phyloP scores from a whole-genome alignment of 2,329 filamentous ascomycete species.

The Aspergillus tubingensis region DNA sequence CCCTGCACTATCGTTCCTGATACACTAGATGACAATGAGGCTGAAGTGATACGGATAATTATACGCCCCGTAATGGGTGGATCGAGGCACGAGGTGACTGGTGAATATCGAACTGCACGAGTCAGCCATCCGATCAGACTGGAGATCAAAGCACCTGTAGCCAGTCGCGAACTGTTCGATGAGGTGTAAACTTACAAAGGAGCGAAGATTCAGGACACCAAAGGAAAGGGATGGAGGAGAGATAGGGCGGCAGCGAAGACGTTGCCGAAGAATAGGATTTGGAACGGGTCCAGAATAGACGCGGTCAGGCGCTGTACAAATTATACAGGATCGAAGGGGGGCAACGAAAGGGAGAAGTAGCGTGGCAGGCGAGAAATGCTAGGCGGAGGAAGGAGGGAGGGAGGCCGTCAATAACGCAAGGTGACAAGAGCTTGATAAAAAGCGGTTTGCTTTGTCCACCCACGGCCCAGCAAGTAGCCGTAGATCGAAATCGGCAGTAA shows the following conservation, averaged over 20 bases:
- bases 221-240: slow-evolving; percentile 16
- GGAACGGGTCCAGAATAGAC: slow-evolving; percentile 24
- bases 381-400: slow-evolving; percentile 17
- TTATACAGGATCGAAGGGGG: slow-evolving; percentile 32
- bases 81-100: slow-evolving; percentile 34
- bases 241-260: slow-evolving; percentile 17
- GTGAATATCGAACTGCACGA: slow-evolving; percentile 30
- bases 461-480: slow-evolving; percentile 28
- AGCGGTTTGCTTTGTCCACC: slow-evolving; percentile 39
- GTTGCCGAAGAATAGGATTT: slow-evolving; percentile 15
- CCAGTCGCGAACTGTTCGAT: slow-evolving; percentile 8
- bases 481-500: slow-evolving; percentile 28
- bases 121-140: slow-evolving; percentile 13
- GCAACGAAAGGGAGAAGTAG: slow-evolving; percentile 25
- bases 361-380: slow-evolving; percentile 29
- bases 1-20: slow-evolving; percentile 12
- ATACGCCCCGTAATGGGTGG: slow-evolving; percentile 13
- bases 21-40: background rate
- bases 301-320: slow-evolving; percentile 33
- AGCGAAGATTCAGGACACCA: slow-evolving; percentile 22
- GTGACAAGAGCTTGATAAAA: slow-evolving; percentile 31
- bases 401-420: slow-evolving; percentile 28
- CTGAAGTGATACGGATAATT: slow-evolving; percentile 7
- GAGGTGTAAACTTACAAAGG: slow-evolving; percentile 24
- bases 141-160: background rate